Base-by-base conservation (phyloP, 2,329 filamentous ascomycete species). In the Apiospora koreana region DNA sequence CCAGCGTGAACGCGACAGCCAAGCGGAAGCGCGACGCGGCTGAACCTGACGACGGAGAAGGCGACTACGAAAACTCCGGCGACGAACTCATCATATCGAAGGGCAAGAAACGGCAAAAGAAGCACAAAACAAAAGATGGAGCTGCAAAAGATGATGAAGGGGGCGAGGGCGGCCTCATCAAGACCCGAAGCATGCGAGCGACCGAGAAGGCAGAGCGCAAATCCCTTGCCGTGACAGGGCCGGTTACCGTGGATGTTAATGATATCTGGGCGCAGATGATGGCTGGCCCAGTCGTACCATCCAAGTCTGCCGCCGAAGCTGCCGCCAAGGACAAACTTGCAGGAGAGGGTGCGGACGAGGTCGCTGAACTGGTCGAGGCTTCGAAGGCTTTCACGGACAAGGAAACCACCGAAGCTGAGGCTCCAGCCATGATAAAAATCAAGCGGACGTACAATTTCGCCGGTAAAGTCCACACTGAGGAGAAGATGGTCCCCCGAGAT, bases 401-500 rank as follows among this genome's bases (percentile, higher is more conserved):
- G n/a, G 50, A 38, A 10, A 43, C 67, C 0, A 41, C 31, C 35
- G 79, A 80, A 1, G 65, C 78, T 6, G 73, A 74, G 28, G 64
- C 70, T 2, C 73, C 81, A 2, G 78, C 81, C 6, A 85, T 84
- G 81, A 84, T 94, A 75, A 87, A 86, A 71, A 91, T 94, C 72
- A 92, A 90, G 75, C 89, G 91, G 41, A 91, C 88, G 18, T 94
- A 93, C 81, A 92, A 91, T 75, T 94, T 94, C 75, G 92, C 92
- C 45, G 92, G 92, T 41, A 89, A 92, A 75, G 85, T 91, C 16
- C 89, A 92, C 75, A 92, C 87, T 0, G 92, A 94, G 76, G 90
- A 93, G 77, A 93, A 93, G 78, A 81, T 91, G 14, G 90, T 94
- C 1, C 83, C 88, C 3, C 85, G 87, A 62, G 85, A 89, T 76